Conservation (phyloP, 164 flowering plant genomes). For the Berberis vulgaris region DNA sequence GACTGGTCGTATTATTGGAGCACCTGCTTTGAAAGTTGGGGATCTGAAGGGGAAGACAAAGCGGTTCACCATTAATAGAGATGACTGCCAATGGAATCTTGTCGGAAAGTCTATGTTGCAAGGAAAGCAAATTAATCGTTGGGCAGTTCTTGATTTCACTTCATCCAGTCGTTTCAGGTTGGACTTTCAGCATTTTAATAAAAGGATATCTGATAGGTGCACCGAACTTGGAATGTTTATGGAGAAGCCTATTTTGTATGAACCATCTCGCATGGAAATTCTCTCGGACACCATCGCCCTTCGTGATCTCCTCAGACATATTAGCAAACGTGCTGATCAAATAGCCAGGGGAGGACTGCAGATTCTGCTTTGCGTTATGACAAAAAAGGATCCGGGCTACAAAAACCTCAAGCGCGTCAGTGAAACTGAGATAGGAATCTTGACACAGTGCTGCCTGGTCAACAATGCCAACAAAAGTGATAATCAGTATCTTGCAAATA, state of each 20-base stretch:
- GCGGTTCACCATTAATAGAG: conserved; percentile 16
- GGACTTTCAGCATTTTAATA: conserved; percentile 19
- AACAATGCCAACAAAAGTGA: conserved; percentile 20
- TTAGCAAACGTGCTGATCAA: conserved; percentile 5
- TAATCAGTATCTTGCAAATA: conserved; percentile 62
- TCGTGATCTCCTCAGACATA: conserved; percentile 19
- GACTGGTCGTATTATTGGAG: conserved; percentile 42
- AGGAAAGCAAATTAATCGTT: conserved; percentile 38
- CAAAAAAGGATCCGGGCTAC: conserved; percentile 45
- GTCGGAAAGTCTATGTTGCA: conserved; percentile 30
- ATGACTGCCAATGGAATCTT: conserved; percentile 71
- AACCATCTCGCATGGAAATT: conserved; percentile 19
- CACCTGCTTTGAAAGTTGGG: conserved; percentile 50
- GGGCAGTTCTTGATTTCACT: conserved; percentile 56
- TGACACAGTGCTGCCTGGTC: conserved; percentile 67
- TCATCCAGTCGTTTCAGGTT: conserved; percentile 7
- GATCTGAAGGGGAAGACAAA: conserved; percentile 9
- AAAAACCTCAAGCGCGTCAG: conserved; percentile 61
- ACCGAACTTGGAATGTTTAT: conserved; percentile 31
- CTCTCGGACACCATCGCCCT: conserved; percentile 24
- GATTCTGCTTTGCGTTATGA: conserved; percentile 61
- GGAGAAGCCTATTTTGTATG: conserved; percentile 21
- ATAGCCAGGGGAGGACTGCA: conserved; percentile 20
- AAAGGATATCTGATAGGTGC: conserved; percentile 23
- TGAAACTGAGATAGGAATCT: conserved; percentile 58